Conservation (phyloP, 2,329 filamentous ascomycete species). For the Amylocarpus encephaloides region DNA sequence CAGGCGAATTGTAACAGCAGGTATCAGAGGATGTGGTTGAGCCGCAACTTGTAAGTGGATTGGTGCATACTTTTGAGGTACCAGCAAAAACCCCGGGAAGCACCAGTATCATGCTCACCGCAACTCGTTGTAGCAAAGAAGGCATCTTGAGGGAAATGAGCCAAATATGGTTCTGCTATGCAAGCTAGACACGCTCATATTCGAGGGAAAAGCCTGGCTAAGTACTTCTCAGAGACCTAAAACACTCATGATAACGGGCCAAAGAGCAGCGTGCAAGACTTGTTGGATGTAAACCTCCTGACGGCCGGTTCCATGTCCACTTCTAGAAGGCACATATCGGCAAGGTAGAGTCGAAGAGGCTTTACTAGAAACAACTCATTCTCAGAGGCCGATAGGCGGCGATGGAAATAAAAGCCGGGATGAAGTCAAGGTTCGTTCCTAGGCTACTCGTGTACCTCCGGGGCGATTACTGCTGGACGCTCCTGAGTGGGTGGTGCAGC, state of each 20-base stretch:
- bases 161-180: background rate
- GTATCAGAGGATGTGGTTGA: constrained; percentile 54
- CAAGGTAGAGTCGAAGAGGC: background rate
- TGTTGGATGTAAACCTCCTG: constrained; percentile 8
- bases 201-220: background rate
- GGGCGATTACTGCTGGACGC: background rate
- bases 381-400: constrained; percentile 11
- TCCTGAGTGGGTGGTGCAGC: background rate
- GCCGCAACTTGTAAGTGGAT: constrained; percentile 41
- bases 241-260: constrained; percentile 3
- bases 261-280: constrained; percentile 15
- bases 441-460: background rate
- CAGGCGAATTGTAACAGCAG: constrained; percentile 71
- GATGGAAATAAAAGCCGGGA: constrained; percentile 3
- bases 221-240: constrained; percentile 6
- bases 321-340: constrained; percentile 17
- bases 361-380: constrained; percentile 6
- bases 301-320: constrained; percentile 5
- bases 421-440: constrained; percentile 6
- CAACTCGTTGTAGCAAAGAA: background rate
- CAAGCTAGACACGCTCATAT: background rate
- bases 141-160: background rate
- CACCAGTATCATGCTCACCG: constrained; percentile 4
- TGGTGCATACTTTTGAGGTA: constrained; percentile 24
- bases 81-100: constrained; percentile 17